A percentile compares a stretch with the other conserved stretches of the same genome.
Conservation (phyloP, 768 basidiomycete species). For the Suillus alpinus region DNA sequence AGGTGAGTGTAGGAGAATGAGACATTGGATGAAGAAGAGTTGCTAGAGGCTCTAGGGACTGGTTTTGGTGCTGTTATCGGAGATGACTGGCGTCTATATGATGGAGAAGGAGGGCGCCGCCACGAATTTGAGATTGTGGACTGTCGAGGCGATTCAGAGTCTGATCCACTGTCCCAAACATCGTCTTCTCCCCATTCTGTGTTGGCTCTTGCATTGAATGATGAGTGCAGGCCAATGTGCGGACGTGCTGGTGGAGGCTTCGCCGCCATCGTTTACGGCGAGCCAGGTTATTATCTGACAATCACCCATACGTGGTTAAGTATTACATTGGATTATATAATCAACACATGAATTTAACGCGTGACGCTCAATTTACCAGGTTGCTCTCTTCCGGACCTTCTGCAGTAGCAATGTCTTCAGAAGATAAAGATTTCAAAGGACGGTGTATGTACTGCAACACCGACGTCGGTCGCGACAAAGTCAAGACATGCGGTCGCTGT, state of each 20-base stretch:
- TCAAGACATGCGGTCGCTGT: constrained; percentile 23
- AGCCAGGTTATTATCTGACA: constrained; percentile 6
- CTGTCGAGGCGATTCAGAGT: constrained; percentile 66
- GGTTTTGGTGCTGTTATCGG: constrained; percentile 48
- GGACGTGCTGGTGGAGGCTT: constrained; percentile 72
- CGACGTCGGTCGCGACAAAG: constrained; percentile 21
- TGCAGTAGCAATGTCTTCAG: not conserved
- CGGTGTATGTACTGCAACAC: constrained; percentile 22
- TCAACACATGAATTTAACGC: not conserved
- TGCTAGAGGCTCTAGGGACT: constrained; percentile 46
- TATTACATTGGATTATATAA: not conserved
- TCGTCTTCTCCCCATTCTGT: constrained; percentile 83
- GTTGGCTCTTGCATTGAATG: constrained; percentile 41
- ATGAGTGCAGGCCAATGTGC: constrained; percentile 62
- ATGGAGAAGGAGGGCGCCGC: constrained; percentile 30
- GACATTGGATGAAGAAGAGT: constrained; percentile 64
- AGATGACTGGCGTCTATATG: constrained; percentile 26
- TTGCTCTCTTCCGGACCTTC: not conserved
- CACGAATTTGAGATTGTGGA: constrained; percentile 48
- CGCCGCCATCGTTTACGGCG: constrained; percentile 41
- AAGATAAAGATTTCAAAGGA: constrained; percentile 20
- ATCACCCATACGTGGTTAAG: not conserved
- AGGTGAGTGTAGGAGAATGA: constrained; percentile 83
- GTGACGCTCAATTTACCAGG: not conserved
- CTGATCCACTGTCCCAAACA: constrained; percentile 82